A percentile compares a stretch with the other conserved stretches of the same genome.
These are phyloP conservation scores for Cyphellophora attinorum DNA, from an alignment of 2,329 filamentous ascomycete species.

Conservation along the genomic window DNA sequence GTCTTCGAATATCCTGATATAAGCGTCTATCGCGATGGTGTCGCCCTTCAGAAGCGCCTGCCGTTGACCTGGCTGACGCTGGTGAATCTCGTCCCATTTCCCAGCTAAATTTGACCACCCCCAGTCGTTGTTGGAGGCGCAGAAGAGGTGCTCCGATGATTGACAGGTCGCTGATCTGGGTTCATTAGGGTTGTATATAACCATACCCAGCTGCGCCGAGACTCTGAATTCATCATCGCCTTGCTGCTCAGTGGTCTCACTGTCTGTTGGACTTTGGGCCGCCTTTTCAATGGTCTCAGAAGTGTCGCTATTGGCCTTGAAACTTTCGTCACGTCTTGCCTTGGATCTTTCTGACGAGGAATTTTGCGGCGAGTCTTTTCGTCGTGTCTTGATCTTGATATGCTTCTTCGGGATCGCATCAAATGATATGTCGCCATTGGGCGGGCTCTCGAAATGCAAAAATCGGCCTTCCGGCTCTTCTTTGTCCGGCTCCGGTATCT, in stretches of 20 bases:
- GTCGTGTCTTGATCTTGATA: conserved; percentile 3
- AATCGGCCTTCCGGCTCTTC: conserved; percentile 29
- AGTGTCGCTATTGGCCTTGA: no score
- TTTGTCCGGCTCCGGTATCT: conserved; percentile 30
- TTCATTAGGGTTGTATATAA: conserved; percentile 55
- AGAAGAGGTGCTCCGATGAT: conserved; percentile 51
- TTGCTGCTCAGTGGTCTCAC: conserved; percentile 5
- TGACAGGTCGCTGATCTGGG: conserved; percentile 49
- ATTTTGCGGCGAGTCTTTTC: conserved; percentile 7
- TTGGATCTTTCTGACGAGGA: no score
- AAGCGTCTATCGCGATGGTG: conserved; percentile 52
- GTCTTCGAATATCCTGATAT: conserved; percentile 52
- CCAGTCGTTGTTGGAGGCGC: conserved; percentile 49
- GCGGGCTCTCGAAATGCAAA: conserved; percentile 27
- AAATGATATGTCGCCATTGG: conserved; percentile 26
- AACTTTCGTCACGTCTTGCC: no score
- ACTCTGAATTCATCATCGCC: conserved; percentile 30
- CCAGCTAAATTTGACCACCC: conserved; percentile 55
- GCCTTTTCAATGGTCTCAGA: not conserved
- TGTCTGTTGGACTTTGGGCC: not conserved
- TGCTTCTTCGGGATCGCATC: conserved; percentile 14
- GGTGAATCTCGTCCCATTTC: conserved; percentile 48
- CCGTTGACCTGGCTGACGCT: conserved; percentile 47
- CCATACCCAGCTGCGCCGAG: conserved; percentile 52
- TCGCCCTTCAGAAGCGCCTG: conserved; percentile 51